Conservation (phyloP, 441 rosid species). For the Bruguiera hainesii region DNA sequence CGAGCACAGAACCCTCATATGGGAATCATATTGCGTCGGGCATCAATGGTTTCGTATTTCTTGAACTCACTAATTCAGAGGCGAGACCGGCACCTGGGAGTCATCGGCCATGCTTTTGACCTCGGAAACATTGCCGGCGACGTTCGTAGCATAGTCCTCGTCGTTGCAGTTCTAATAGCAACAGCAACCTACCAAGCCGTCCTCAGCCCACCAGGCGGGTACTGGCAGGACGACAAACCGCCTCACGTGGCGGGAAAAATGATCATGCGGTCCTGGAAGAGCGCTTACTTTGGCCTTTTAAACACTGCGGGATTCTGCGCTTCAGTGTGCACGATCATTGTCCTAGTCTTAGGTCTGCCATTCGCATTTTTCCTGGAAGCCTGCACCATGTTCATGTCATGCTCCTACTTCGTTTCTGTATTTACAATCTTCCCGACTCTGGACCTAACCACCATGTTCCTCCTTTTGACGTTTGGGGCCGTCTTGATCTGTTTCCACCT, state of each 20-base stretch:
- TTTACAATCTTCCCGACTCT: not conserved
- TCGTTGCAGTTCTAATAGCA: constrained; percentile 15
- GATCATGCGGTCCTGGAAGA: not conserved
- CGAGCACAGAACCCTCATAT: not conserved
- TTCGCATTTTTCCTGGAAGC: constrained; percentile 9
- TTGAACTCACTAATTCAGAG: constrained; percentile 26
- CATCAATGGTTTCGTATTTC: constrained; percentile 13
- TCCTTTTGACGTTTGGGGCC: not conserved
- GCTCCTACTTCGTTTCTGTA: constrained; percentile 10
- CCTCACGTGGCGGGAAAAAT: constrained; percentile 9
- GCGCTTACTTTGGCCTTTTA: constrained; percentile 12
- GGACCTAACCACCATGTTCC: constrained; percentile 3
- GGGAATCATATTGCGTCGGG: not conserved
- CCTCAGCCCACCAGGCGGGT: constrained; percentile 29
- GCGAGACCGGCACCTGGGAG: constrained; percentile 13
- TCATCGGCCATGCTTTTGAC: not conserved
- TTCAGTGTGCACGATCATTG: constrained; percentile 12
- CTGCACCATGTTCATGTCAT: constrained; percentile 6
- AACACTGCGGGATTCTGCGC: constrained; percentile 15
- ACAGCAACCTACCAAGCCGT: constrained; percentile 28
- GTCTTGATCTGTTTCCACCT: constrained; percentile 8
- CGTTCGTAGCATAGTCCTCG: constrained; percentile 21
- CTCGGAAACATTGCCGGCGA: constrained; percentile 12
- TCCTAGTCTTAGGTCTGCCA: constrained; percentile 14
- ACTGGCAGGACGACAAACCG: constrained; percentile 8